Conservation (phyloP, 352 stramenopile species). For the Plasmopara viticola region DNA sequence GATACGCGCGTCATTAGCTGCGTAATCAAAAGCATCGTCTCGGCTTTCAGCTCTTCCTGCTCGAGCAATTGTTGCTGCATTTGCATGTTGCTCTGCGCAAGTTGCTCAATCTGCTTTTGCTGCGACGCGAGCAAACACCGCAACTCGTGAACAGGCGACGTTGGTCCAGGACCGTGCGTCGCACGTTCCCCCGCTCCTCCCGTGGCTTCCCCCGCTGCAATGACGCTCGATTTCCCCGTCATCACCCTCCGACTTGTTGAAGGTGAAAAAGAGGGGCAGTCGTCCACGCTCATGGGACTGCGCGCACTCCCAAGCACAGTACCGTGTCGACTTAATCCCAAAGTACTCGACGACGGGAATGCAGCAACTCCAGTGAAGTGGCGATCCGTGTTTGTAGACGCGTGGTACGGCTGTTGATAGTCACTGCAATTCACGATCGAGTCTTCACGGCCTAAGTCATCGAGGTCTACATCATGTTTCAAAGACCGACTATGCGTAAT, state of each 20-base stretch:
- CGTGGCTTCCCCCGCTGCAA: conserved; percentile 31
- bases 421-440: conserved; percentile 16
- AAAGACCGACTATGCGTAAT: conserved; percentile 44
- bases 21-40: conserved; percentile 80
- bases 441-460: conserved; percentile 17
- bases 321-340: conserved; percentile 5
- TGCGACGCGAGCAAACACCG: conserved; percentile 43
- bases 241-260: conserved; percentile 6
- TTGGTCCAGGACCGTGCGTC: conserved; percentile 15
- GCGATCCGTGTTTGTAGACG: conserved; percentile 7
- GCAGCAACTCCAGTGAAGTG: conserved; percentile 9
- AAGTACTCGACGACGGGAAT: conserved; percentile 5
- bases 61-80: conserved; percentile 78
- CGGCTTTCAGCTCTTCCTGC: conserved; percentile 74
- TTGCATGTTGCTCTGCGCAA: conserved; percentile 67
- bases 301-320: conserved; percentile 6
- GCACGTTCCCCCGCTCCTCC: conserved; percentile 25
- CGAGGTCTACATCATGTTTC: conserved; percentile 32
- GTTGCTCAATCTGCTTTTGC: conserved; percentile 67
- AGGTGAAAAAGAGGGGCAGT: conserved; percentile 15
- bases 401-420: conserved; percentile 29
- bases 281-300: conserved; percentile 15
- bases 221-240: conserved; percentile 15
- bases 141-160: conserved; percentile 47
- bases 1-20: conserved; percentile 83